phyloP scores from a whole-genome alignment of 192 early-diverging fungal genomes.

The Glomus cerebriforme region DNA sequence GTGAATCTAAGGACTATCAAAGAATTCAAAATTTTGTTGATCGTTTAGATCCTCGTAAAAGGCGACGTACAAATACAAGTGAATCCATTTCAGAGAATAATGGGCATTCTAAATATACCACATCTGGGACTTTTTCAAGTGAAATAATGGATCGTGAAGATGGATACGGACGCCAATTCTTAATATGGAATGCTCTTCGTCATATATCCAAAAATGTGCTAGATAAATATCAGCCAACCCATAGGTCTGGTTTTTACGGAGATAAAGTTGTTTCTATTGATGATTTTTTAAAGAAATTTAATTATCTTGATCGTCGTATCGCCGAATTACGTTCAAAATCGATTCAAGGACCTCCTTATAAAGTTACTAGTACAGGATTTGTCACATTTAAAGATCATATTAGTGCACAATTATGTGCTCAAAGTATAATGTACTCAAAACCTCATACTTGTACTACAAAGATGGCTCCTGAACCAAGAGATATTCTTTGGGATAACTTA shows the following conservation, averaged over 20 bases:
- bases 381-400: slow-evolving; percentile 59
- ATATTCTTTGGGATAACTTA: slow-evolving; percentile 61
- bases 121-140: slow-evolving; percentile 1
- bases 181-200: slow-evolving; percentile 41
- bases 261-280: slow-evolving; percentile 42
- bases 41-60: slow-evolving; percentile 7
- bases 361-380: slow-evolving; percentile 58
- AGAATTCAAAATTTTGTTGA: slow-evolving; percentile 8
- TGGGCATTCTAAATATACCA: not conserved
- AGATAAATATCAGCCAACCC: slow-evolving; percentile 43
- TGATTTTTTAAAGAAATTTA: slow-evolving; percentile 44
- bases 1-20: slow-evolving; percentile 12
- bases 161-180: slow-evolving; percentile 32
- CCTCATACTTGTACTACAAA: slow-evolving; percentile 53
- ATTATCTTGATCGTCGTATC: slow-evolving; percentile 45
- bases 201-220: slow-evolving; percentile 32
- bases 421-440: slow-evolving; percentile 51
- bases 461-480: slow-evolving; percentile 64
- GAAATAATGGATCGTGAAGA: slow-evolving; percentile 20
- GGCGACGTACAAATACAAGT: not conserved
- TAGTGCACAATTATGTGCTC: slow-evolving; percentile 61
- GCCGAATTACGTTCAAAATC: slow-evolving; percentile 43
- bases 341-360: slow-evolving; percentile 41
- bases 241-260: slow-evolving; percentile 32
- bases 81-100: not conserved